Conservation (phyloP, 228 moss, liverwort and hornwort species). For the Sphagnum fallax region DNA sequence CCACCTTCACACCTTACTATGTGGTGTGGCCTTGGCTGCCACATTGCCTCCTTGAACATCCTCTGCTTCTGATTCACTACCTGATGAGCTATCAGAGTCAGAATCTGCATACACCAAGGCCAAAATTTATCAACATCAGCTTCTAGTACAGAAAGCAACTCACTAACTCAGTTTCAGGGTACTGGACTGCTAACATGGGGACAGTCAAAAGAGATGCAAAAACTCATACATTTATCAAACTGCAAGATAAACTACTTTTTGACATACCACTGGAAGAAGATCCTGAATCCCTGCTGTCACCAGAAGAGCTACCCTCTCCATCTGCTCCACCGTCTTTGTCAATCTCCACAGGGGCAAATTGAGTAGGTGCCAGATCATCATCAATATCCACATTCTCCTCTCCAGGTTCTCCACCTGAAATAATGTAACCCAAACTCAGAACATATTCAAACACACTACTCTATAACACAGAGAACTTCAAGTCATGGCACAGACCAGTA, state of each 20-base stretch:
- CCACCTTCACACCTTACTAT: conserved; percentile 67
- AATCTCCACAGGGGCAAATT: conserved; percentile 72
- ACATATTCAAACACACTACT: neutral
- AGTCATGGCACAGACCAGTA: neutral
- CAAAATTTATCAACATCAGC: neutral
- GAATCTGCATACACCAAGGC: conserved; percentile 27
- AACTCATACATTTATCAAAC: neutral
- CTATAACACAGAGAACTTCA: neutral
- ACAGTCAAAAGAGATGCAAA: neutral
- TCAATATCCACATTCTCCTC: conserved; percentile 96
- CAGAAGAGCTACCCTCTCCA: conserved; percentile 65
- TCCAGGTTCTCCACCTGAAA: conserved; percentile 62
- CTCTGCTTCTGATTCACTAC: conserved; percentile 70
- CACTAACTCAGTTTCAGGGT: too few species aligned
- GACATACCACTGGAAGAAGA: conserved; percentile 77
- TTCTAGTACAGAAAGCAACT: too few species aligned
- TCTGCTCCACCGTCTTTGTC: conserved; percentile 67
- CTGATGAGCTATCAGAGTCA: conserved; percentile 70
- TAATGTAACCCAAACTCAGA: neutral
- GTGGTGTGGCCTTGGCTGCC: conserved; percentile 44
- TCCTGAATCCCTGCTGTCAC: conserved; percentile 83
- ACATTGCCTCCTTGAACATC: conserved; percentile 45
- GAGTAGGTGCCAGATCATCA: conserved; percentile 69
- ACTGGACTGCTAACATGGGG: too few species aligned
- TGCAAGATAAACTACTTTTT: neutral